phyloP scores from a whole-genome alignment of 352 stramenopile species.

The Globisporangium spinosum region DNA sequence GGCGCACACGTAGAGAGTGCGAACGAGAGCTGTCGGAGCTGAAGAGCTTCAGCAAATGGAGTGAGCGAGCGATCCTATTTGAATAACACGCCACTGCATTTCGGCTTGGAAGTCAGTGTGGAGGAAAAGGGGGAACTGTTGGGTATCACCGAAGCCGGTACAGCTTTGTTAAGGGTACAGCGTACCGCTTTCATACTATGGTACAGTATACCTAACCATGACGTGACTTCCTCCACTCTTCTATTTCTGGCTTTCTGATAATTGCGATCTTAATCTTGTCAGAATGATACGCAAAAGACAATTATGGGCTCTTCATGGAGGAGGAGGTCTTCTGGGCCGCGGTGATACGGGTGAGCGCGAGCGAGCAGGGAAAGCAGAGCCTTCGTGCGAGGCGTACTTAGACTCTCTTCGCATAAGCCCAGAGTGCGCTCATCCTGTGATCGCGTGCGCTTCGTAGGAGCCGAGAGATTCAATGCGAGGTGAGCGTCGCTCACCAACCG shows the following conservation, averaged over 20 bases:
- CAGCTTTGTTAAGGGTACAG: background rate
- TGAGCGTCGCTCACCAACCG: background rate
- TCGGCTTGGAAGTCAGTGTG: background rate
- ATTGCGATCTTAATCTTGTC: background rate
- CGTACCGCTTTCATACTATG: background rate
- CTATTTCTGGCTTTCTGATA: conserved; percentile 7
- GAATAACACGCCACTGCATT: conserved; percentile 1
- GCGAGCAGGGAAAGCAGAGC: background rate
- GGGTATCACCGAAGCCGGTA: conserved; percentile 1
- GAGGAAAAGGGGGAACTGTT: conserved; percentile 1
- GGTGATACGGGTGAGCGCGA: background rate
- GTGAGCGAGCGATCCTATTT: conserved; percentile 1
- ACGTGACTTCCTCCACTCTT: background rate
- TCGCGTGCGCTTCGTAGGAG: background rate
- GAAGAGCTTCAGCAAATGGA: background rate
- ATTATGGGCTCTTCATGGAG: background rate
- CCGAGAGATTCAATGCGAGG: conserved; percentile 1
- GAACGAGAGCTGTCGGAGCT: background rate
- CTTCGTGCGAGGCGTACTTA: background rate
- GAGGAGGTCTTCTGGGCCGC: background rate
- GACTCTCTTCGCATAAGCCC: background rate
- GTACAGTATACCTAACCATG: background rate
- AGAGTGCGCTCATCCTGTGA: background rate
- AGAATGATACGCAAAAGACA: background rate
- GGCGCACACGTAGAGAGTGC: background rate